Conservation (phyloP, 2,329 filamentous ascomycete species). For the Calonectria hongkongensis region DNA sequence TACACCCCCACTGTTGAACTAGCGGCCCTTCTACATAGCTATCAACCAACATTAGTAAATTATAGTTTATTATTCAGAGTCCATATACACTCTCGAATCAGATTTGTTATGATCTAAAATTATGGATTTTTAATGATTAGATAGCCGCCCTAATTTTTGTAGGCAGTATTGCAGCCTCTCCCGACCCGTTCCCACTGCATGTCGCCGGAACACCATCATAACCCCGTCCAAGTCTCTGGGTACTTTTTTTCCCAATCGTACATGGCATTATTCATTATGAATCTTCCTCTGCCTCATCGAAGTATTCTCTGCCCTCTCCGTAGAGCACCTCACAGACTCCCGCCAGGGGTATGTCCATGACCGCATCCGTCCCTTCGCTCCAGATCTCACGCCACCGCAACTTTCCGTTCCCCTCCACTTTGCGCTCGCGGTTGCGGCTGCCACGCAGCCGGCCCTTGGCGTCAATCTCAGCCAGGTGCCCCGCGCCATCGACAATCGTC, state of each 20-base stretch:
- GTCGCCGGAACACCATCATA: neutral
- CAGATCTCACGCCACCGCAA: conserved; percentile 88
- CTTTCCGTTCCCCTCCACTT: conserved; percentile 60
- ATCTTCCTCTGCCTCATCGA: conserved; percentile 46
- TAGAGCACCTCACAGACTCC: conserved; percentile 97
- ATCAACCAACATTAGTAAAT: too few relatives aligned
- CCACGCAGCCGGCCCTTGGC: conserved; percentile 74
- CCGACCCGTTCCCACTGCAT: neutral
- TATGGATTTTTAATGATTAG: conserved; percentile 1
- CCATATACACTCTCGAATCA: neutral
- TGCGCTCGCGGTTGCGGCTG: conserved; percentile 60
- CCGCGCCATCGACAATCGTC: conserved; percentile 93
- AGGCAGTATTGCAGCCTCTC: neutral
- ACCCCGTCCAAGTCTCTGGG: neutral
- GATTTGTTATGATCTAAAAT: neutral
- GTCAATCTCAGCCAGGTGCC: conserved; percentile 89
- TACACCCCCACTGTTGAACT: too few relatives aligned
- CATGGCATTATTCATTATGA: conserved; percentile 14
- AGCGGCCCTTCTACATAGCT: neutral
- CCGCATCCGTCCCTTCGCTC: conserved; percentile 95
- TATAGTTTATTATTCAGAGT: too few relatives aligned
- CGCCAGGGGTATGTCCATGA: conserved; percentile 96
- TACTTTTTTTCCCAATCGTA: neutral
- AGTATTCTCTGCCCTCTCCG: conserved; percentile 71
- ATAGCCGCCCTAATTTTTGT: conserved; percentile 10